phyloP scores from a whole-genome alignment of 805 yeast species.

The Nakazawaea anatomiae region DNA sequence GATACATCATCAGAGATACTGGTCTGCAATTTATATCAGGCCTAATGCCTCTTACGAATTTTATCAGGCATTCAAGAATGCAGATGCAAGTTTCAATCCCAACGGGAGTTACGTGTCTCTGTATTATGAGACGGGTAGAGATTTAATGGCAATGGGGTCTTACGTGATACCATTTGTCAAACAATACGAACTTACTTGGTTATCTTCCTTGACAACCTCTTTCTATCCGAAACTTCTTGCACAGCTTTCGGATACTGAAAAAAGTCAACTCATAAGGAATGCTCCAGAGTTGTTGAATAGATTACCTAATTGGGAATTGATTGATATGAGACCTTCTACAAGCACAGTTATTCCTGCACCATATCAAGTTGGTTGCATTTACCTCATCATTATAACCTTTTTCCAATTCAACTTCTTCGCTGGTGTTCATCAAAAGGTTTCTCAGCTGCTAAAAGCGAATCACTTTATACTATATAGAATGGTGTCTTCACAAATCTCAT shows the following conservation, averaged over 20 bases:
- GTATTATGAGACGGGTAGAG: slow-evolving; percentile 58
- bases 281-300: slow-evolving; percentile 22
- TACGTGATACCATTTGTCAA: slow-evolving; percentile 3
- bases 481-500: slow-evolving; percentile 43
- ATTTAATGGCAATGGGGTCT: slow-evolving; percentile 16
- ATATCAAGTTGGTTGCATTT: slow-evolving; percentile 64
- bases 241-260: slow-evolving; percentile 17
- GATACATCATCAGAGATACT: slow-evolving; percentile 49
- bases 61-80: slow-evolving; percentile 28
- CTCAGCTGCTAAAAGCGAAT: slow-evolving; percentile 35
- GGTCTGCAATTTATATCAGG: slow-evolving; percentile 52
- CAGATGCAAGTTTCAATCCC: slow-evolving; percentile 18
- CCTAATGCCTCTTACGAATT: slow-evolving; percentile 43
- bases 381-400: slow-evolving; percentile 59
- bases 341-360: slow-evolving; percentile 53
- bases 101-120: slow-evolving; percentile 30
- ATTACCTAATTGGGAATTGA: slow-evolving; percentile 27
- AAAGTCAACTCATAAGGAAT: slow-evolving; percentile 11
- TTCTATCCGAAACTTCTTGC: slow-evolving; percentile 20
- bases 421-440: slow-evolving; percentile 44
- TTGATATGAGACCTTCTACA: slow-evolving; percentile 44
- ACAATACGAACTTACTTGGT: neutral
- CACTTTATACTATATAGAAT: slow-evolving; percentile 49
- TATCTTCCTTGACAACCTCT: neutral
- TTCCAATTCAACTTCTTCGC: slow-evolving; percentile 57